Conservation (phyloP, 2,329 filamentous ascomycete species). For the Parastagonospora avenae region DNA sequence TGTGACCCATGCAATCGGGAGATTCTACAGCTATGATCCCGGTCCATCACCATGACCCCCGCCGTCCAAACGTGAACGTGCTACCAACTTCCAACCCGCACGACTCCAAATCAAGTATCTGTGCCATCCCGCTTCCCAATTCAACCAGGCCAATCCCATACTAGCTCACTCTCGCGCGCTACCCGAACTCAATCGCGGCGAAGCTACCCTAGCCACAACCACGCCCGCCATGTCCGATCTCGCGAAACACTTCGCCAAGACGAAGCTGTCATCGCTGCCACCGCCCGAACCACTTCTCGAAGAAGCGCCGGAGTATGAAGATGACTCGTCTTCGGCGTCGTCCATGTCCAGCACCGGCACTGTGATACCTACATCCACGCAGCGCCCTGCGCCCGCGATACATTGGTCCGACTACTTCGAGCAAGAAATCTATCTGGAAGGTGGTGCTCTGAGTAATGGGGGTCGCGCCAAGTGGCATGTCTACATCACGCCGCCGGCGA, state of each 20-base stretch:
- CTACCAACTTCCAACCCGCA: not conserved
- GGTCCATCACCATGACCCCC: constrained; percentile 4
- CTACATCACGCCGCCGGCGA: constrained; percentile 79
- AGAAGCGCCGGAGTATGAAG: constrained; percentile 58
- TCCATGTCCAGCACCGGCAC: constrained; percentile 94
- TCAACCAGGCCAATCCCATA: not conserved
- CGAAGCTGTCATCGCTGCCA: constrained; percentile 69
- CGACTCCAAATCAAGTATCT: not conserved
- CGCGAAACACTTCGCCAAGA: constrained; percentile 77
- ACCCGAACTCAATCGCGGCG: not conserved
- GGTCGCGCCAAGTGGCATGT: constrained; percentile 72
- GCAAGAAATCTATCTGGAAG: constrained; percentile 78
- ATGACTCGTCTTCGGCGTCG: constrained; percentile 63
- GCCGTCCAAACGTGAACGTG: not conserved
- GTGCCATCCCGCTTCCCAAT: not conserved
- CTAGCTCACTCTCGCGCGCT: not conserved
- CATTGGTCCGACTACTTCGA: constrained; percentile 92
- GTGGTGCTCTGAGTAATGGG: constrained; percentile 36
- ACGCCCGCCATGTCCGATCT: constrained; percentile 72
- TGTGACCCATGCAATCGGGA: constrained; percentile 7
- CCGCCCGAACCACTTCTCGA: constrained; percentile 54
- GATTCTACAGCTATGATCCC: constrained; percentile 8
- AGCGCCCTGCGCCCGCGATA: constrained; percentile 64
- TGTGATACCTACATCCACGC: constrained; percentile 77
- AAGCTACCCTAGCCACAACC: constrained; percentile 1